Conservation (phyloP, 345 rosid genomes). For the Eucalyptus polybractea region DNA sequence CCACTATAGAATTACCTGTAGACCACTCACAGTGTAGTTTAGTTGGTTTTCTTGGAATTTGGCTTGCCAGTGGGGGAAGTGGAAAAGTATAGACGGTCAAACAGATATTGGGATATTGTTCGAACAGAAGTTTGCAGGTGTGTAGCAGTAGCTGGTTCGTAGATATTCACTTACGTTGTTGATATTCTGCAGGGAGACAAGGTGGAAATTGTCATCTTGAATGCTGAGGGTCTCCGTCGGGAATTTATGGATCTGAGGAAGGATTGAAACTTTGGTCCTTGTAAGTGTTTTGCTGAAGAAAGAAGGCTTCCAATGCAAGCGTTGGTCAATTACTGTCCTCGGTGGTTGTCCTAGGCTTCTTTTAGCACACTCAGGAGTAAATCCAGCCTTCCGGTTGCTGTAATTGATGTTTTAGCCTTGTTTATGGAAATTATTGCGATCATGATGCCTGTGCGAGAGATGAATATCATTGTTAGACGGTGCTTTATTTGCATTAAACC, state of each 20-base stretch:
- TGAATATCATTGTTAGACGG: background rate
- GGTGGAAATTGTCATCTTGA: slow-evolving; percentile 69
- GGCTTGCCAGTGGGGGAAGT: background rate
- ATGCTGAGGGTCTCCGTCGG: slow-evolving; percentile 52
- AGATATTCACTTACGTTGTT: background rate
- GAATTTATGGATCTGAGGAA: slow-evolving; percentile 78
- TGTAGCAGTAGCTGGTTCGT: background rate
- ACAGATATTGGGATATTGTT: background rate
- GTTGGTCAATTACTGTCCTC: background rate
- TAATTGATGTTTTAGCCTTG: background rate
- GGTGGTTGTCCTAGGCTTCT: background rate
- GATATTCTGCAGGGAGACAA: slow-evolving; percentile 61
- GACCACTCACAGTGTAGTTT: background rate
- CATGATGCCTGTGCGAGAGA: background rate
- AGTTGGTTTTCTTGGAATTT: background rate
- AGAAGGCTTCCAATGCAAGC: background rate
- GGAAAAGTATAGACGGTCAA: background rate
- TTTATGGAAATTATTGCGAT: background rate
- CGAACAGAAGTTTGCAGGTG: background rate
- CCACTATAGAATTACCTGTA: background rate
- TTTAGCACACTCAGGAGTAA: background rate
- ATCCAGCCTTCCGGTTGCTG: background rate
- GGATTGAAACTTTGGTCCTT: slow-evolving; percentile 25
- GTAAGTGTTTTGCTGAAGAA: background rate
- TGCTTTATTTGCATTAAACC: background rate